Evolutionary conservation across 2,329 filamentous ascomycete species (phyloP).

Genomic region (Alternaria angustiovoidea): DNA sequence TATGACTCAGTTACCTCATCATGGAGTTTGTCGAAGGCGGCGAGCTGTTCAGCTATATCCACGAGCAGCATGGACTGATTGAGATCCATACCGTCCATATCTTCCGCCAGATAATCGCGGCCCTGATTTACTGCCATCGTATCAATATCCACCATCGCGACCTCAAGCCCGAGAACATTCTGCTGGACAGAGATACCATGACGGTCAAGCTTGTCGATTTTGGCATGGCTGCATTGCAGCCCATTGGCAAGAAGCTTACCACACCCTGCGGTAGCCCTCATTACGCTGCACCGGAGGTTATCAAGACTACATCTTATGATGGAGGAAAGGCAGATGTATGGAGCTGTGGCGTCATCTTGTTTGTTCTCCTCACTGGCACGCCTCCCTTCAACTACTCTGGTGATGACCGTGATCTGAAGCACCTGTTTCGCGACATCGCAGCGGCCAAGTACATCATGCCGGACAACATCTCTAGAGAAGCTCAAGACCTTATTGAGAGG

Average conservation of each 20-base stretch:
- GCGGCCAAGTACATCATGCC: conserved; percentile 60
- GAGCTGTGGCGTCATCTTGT: conserved; percentile 82
- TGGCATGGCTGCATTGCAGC: conserved; percentile 94
- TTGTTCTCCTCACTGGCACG: conserved; percentile 81
- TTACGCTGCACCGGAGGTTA: conserved; percentile 93
- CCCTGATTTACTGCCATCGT: conserved; percentile 89
- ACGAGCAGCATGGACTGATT: conserved; percentile 72
- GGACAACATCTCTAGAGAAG: conserved; percentile 67
- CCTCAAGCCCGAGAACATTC: conserved; percentile 95
- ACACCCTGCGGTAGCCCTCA: conserved; percentile 97
- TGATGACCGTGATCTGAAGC: conserved; percentile 62
- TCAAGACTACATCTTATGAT: conserved; percentile 78
- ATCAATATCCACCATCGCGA: conserved; percentile 97
- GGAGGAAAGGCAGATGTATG: conserved; percentile 91
- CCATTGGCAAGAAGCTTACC: conserved; percentile 76
- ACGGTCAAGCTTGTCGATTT: conserved; percentile 96
- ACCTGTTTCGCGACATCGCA: conserved; percentile 68
- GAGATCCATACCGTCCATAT: conserved; percentile 84
- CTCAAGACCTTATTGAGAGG: conserved; percentile 77
- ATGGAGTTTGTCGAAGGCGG: conserved; percentile 88
- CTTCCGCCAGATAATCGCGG: conserved; percentile 92
- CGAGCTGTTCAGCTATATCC: conserved; percentile 89
- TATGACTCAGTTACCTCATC: conserved; percentile 77
- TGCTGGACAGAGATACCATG: conserved; percentile 74
- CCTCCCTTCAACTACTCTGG: conserved; percentile 75